A percentile compares a stretch with the other conserved stretches of the same genome.
phyloP scores from a whole-genome alignment of 2,329 filamentous ascomycete genomes.

The Bipolaris zeicola region DNA sequence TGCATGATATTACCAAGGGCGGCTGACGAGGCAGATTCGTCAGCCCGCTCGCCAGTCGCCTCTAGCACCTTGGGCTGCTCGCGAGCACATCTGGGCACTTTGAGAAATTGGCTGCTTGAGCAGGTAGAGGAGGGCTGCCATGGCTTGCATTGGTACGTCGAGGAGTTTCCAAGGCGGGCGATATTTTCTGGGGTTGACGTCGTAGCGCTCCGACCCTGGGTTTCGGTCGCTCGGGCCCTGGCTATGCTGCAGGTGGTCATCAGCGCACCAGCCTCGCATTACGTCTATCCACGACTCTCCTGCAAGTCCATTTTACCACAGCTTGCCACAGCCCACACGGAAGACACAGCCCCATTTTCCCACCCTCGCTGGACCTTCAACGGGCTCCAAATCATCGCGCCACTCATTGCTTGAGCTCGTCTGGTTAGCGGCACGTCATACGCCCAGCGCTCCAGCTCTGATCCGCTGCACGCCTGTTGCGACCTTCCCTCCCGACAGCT shows the following conservation, averaged over 20 bases:
- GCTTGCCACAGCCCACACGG: conserved; percentile 14
- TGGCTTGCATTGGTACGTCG: background rate
- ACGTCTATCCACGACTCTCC: conserved; percentile 16
- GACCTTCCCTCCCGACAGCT: conserved; percentile 13
- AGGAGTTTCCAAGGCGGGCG: background rate
- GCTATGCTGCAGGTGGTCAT: conserved; percentile 12
- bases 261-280: conserved; percentile 18
- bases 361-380: conserved; percentile 6
- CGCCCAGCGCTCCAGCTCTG: conserved; percentile 14
- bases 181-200: conserved; percentile 10
- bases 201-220: conserved; percentile 16
- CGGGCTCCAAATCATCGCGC: conserved; percentile 1
- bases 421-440: conserved; percentile 17
- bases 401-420: conserved; percentile 10
- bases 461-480: conserved; percentile 12
- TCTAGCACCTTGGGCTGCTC: background rate
- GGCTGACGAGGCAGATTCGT: conserved; percentile 13
- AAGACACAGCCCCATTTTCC: conserved; percentile 4
- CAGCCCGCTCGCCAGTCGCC: conserved; percentile 5
- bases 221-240: conserved; percentile 16
- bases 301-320: conserved; percentile 14
- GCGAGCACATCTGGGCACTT: background rate
- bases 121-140: background rate
- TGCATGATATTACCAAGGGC: conserved; percentile 9
- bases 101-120: background rate